Conservation (phyloP, 768 basidiomycete species). For the Phanerochaete sordida region DNA sequence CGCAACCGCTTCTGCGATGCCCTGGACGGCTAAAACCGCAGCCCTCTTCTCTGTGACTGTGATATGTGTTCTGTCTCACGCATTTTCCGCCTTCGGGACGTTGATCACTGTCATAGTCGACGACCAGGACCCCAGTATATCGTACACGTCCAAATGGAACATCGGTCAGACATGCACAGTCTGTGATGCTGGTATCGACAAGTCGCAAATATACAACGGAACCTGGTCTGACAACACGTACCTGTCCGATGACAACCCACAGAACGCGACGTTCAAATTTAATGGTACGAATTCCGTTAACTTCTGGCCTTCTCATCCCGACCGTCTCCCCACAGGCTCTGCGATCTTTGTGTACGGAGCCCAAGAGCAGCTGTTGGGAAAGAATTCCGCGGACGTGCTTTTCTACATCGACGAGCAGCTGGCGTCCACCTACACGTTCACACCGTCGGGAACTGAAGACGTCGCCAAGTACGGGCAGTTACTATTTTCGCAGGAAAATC, state of each 20-base stretch:
- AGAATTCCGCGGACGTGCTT: not conserved
- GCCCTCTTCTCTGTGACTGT: too few relatives aligned
- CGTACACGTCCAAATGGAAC: not conserved
- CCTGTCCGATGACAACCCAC: not conserved
- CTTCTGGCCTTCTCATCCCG: not conserved
- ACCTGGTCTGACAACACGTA: constrained; percentile 35
- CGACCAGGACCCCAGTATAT: not conserved
- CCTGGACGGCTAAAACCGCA: too few relatives aligned
- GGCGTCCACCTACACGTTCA: not conserved
- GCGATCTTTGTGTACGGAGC: not conserved
- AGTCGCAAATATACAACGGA: constrained; percentile 13
- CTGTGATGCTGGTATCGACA: constrained; percentile 26
- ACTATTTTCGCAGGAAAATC: not conserved
- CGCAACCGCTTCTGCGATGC: too few relatives aligned
- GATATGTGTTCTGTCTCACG: too few relatives aligned
- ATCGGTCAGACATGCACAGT: constrained; percentile 13
- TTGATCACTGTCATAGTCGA: not conserved
- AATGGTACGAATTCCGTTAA: constrained; percentile 5
- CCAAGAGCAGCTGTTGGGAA: not conserved
- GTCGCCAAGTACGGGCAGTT: not conserved
- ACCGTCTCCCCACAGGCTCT: not conserved
- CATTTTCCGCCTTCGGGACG: constrained; percentile 10
- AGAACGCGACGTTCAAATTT: constrained; percentile 12
- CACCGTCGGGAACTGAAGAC: not conserved
- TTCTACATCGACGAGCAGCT: not conserved